A percentile compares a stretch with the other conserved stretches of the same genome.
Conservation (phyloP, 768 basidiomycete genomes). For the Rhodotorula graminis region DNA sequence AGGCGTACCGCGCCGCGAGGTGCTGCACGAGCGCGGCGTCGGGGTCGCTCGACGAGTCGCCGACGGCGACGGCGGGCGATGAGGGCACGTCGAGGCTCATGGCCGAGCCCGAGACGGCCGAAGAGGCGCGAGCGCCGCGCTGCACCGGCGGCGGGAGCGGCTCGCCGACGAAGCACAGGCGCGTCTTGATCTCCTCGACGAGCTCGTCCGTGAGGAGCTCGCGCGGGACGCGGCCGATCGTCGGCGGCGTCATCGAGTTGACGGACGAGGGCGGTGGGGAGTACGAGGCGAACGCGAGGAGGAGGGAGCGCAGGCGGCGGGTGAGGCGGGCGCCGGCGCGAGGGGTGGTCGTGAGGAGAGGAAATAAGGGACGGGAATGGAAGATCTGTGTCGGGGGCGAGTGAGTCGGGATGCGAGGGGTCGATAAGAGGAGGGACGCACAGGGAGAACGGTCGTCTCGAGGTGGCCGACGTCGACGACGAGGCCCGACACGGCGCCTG, state of each 20-base stretch:
- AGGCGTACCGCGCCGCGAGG: constrained; percentile 17
- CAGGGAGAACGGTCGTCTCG: constrained; percentile 82
- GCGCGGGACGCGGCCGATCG: constrained; percentile 66
- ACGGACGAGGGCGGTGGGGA: constrained; percentile 73
- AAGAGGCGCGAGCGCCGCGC: neutral
- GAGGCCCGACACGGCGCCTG: constrained; percentile 84
- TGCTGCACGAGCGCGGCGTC: constrained; percentile 16
- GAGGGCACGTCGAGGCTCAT: constrained; percentile 25
- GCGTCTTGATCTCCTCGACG: constrained; percentile 84
- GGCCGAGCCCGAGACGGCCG: neutral
- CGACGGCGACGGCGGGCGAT: neutral
- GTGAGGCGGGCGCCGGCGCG: constrained; percentile 78
- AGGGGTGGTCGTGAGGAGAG: constrained; percentile 76
- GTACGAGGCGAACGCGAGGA: constrained; percentile 77
- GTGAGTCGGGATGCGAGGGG: neutral
- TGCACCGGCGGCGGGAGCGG: constrained; percentile 34
- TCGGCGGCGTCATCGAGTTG: constrained; percentile 55
- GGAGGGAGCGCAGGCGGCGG: constrained; percentile 70
- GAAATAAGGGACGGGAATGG: constrained; percentile 77
- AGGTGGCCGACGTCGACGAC: constrained; percentile 90
- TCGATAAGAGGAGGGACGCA: constrained; percentile 52
- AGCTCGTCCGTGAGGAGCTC: constrained; percentile 72
- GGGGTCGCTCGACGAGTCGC: neutral
- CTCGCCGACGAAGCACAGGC: constrained; percentile 80
- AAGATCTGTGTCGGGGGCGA: constrained; percentile 61